These are phyloP conservation scores for Aureobasidium sp. DNA, from an alignment of 2,329 filamentous ascomycete genomes.

Conservation along the genomic window DNA sequence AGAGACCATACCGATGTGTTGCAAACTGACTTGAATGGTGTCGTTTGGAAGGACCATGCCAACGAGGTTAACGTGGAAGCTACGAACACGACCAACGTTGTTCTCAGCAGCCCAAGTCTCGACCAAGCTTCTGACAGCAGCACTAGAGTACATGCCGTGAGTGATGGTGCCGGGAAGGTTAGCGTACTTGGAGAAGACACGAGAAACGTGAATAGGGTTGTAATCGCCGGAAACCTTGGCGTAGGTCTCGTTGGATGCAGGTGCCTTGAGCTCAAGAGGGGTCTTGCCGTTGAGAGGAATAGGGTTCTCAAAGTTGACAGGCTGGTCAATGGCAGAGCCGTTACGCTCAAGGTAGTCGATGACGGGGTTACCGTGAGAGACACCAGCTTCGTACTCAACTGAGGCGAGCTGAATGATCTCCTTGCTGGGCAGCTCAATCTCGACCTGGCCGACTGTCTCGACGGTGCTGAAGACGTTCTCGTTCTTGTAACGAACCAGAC, in stretches of 20 bases:
- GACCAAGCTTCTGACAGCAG: constrained; percentile 87
- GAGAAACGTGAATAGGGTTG: constrained; percentile 97
- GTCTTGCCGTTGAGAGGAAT: constrained; percentile 92
- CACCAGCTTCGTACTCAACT: constrained; percentile 86
- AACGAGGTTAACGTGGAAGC: constrained; percentile 94
- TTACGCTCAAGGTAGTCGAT: constrained; percentile 91
- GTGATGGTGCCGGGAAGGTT: constrained; percentile 95
- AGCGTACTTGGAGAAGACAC: constrained; percentile 92
- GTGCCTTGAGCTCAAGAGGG: constrained; percentile 78
- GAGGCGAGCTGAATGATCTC: constrained; percentile 96
- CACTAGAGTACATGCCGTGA: constrained; percentile 98
- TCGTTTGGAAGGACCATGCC: constrained; percentile 98
- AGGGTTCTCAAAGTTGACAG: constrained; percentile 92
- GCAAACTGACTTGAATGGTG: constrained; percentile 85
- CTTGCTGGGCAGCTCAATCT: constrained; percentile 91
- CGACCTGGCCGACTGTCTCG: constrained; percentile 83
- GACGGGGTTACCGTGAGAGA: constrained; percentile 91
- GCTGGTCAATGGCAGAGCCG: constrained; percentile 88
- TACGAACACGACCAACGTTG: constrained; percentile 91
- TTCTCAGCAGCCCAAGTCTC: constrained; percentile 99
- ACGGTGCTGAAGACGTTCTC: constrained; percentile 84
- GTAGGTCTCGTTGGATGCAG: constrained; percentile 95
- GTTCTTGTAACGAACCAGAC: constrained; percentile 88
- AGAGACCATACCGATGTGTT: constrained; percentile 95
- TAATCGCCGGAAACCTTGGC: constrained; percentile 96